Evolutionary conservation across 441 rosid genomes (phyloP).

Genomic region (Eruca vesicaria): DNA sequence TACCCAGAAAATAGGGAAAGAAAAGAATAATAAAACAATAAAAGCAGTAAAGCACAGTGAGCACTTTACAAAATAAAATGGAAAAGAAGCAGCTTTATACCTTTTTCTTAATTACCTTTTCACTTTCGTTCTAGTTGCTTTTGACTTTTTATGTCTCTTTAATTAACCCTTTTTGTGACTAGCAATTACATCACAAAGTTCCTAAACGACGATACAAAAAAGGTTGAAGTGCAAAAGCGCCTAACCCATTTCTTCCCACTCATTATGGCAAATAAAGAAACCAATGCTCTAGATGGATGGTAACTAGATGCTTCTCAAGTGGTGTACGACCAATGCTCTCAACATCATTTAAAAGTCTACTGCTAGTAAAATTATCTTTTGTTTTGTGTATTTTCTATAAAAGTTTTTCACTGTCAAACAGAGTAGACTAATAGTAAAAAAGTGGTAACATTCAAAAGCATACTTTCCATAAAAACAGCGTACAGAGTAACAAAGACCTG

Average conservation of each 20-base stretch:
- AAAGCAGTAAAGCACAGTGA: conserved; percentile 20
- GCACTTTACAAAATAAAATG: conserved; percentile 2
- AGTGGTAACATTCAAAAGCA: neutral
- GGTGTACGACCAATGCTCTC: neutral
- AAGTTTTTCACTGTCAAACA: neutral
- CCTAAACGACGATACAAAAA: conserved; percentile 7
- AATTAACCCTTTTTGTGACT: neutral
- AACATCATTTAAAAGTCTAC: neutral
- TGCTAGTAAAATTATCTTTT: neutral
- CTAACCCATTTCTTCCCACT: conserved; percentile 11
- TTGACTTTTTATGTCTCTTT: conserved; percentile 16
- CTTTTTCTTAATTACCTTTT: neutral
- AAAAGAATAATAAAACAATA: neutral
- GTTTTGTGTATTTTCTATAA: neutral
- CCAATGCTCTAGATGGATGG: neutral
- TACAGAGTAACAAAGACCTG: neutral
- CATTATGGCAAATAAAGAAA: conserved; percentile 9
- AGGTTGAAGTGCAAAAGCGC: conserved; percentile 21
- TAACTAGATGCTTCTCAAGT: neutral
- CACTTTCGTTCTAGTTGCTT: neutral
- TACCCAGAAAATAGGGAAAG: neutral
- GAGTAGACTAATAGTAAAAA: neutral
- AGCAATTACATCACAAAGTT: neutral
- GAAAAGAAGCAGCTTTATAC: neutral
- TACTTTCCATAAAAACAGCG: neutral